Conservation (phyloP, 1,284 basidiomycete species). For the Pseudozyma tsukubaensis region DNA sequence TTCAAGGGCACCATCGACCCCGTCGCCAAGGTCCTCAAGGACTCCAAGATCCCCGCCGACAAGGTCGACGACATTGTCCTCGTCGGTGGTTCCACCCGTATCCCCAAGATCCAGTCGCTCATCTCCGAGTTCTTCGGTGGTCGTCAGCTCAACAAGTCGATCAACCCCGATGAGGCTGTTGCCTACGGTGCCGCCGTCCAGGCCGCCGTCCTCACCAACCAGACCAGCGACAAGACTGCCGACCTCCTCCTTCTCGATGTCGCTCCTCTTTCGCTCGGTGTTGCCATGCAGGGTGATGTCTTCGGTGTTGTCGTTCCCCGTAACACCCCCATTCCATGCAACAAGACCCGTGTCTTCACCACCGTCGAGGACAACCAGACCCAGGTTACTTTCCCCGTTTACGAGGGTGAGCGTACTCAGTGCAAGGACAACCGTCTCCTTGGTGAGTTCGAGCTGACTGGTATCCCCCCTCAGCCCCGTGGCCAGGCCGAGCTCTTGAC, state of each 20-base stretch:
- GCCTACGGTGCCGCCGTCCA: slow-evolving; percentile 70
- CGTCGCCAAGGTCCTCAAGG: slow-evolving; percentile 98
- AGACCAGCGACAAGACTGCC: slow-evolving; percentile 69
- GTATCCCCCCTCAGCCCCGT: slow-evolving; percentile 68
- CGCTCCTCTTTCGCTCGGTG: slow-evolving; percentile 69
- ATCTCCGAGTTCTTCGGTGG: slow-evolving; percentile 98
- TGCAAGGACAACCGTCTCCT: slow-evolving; percentile 69
- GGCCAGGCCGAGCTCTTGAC: slow-evolving; percentile 68
- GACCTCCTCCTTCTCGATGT: slow-evolving; percentile 69
- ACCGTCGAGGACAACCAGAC: slow-evolving; percentile 69
- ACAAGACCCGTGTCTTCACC: slow-evolving; percentile 69
- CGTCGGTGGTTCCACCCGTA: slow-evolving; percentile 99
- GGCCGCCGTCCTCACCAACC: slow-evolving; percentile 68
- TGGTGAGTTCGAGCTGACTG: slow-evolving; percentile 69
- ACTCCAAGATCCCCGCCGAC: slow-evolving; percentile 94
- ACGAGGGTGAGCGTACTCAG: slow-evolving; percentile 69
- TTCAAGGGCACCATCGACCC: slow-evolving; percentile 99
- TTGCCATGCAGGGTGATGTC: slow-evolving; percentile 69
- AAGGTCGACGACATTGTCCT: slow-evolving; percentile 99
- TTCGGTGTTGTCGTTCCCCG: slow-evolving; percentile 68
- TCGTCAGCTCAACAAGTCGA: slow-evolving; percentile 95
- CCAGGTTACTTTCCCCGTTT: slow-evolving; percentile 69
- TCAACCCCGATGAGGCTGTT: slow-evolving; percentile 72
- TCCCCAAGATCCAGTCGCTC: slow-evolving; percentile 97
- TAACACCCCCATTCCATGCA: slow-evolving; percentile 68